phyloP scores from a whole-genome alignment of 192 early-diverging fungal genomes.

The Phlyctochytrium arcticum region DNA sequence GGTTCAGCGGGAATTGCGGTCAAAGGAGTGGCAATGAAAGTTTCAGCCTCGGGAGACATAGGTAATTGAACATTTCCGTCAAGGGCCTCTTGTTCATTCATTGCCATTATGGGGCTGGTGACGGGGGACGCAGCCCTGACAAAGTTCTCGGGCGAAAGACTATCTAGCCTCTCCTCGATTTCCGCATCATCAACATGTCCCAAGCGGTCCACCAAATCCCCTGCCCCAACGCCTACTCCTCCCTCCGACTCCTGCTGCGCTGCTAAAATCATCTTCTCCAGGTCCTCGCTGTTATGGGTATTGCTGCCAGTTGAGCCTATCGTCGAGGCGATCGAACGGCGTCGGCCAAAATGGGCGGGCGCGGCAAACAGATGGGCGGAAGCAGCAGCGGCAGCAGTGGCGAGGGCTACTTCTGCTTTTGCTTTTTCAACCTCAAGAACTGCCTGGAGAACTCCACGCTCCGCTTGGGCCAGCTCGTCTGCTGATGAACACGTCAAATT shows the following conservation, averaged over 20 bases:
- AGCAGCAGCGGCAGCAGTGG: constrained; percentile 20
- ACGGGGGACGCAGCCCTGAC: neutral
- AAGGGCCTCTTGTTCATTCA: neutral
- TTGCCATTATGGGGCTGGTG: neutral
- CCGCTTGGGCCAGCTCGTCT: constrained; percentile 13
- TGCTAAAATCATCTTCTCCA: constrained; percentile 1
- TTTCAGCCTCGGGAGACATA: neutral
- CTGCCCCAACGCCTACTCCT: constrained; percentile 18
- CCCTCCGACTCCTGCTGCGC: neutral
- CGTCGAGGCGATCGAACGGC: no score
- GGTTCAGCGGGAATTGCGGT: no score
- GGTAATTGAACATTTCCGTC: neutral
- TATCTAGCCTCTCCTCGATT: neutral
- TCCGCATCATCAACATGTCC: neutral
- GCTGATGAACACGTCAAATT: no score
- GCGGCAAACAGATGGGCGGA: no score
- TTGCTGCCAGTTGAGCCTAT: neutral
- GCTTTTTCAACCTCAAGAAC: constrained; percentile 8
- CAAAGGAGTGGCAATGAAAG: no score
- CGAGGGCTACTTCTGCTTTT: constrained; percentile 16
- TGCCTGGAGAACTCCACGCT: neutral
- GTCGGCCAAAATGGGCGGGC: no score
- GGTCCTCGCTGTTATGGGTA: neutral
- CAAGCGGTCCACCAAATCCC: constrained; percentile 7
- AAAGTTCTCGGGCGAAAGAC: neutral